A percentile compares a stretch with the other conserved stretches of the same genome.
These are phyloP conservation scores for Globisporangium okanoganense DNA, from an alignment of 352 stramenopile species.

Conservation along the genomic window DNA sequence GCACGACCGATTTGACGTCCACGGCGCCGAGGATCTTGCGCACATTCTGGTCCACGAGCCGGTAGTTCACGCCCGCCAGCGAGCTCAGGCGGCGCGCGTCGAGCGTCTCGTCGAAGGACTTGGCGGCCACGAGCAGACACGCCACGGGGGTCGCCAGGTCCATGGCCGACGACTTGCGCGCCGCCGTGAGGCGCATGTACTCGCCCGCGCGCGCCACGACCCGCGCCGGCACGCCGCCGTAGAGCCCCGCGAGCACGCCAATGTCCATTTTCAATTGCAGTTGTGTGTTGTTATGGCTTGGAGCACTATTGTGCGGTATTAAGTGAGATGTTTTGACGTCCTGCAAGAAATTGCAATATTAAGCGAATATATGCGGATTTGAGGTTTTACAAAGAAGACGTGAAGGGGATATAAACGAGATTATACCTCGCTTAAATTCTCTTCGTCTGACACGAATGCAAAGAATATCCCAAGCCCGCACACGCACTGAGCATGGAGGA, in stretches of 20 bases:
- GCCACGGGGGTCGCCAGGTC: slow-evolving; percentile 47
- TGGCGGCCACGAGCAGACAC: slow-evolving; percentile 58
- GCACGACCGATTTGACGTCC: slow-evolving; percentile 36
- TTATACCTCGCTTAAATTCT: too few species aligned
- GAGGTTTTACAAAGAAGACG: not conserved
- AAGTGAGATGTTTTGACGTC: too few species aligned
- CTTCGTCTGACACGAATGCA: slow-evolving; percentile 1
- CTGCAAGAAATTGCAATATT: not conserved
- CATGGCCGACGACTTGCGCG: slow-evolving; percentile 30
- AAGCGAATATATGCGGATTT: not conserved
- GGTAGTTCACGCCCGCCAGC: slow-evolving; percentile 36
- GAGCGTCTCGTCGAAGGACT: slow-evolving; percentile 41
- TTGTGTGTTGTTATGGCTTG: not conserved
- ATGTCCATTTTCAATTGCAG: slow-evolving; percentile 39
- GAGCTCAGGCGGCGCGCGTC: slow-evolving; percentile 39
- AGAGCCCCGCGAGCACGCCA: slow-evolving; percentile 34
- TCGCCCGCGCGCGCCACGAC: slow-evolving; percentile 49
- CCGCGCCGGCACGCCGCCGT: slow-evolving; percentile 48
- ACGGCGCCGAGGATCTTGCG: slow-evolving; percentile 54
- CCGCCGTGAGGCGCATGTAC: slow-evolving; percentile 43
- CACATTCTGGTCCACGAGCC: slow-evolving; percentile 41
- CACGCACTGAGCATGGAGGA: not conserved
- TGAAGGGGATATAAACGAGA: not conserved
- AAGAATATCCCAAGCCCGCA: slow-evolving; percentile 3
- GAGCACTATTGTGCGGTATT: too few species aligned